A percentile compares a stretch with the other conserved stretches of the same genome.
Conservation (phyloP, 306 rosid genomes). For the Fragaria ananassa region DNA sequence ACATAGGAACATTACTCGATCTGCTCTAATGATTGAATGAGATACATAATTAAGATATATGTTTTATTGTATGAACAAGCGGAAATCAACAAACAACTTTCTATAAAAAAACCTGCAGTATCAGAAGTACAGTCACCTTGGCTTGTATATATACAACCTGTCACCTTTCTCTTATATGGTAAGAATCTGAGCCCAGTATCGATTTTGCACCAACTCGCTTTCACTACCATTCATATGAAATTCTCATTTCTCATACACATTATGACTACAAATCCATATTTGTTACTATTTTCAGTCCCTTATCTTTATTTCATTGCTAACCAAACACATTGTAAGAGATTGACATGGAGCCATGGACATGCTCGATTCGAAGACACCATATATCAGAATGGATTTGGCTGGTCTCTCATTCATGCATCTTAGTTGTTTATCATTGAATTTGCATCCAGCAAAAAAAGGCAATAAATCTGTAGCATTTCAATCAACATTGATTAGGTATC, state of each 20-base stretch:
- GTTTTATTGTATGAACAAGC: neutral
- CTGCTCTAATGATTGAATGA: neutral
- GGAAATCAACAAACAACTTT: neutral
- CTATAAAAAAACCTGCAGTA: neutral
- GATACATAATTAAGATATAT: neutral
- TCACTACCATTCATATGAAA: neutral
- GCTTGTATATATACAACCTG: too few species aligned
- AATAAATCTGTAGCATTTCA: neutral
- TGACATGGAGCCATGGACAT: neutral
- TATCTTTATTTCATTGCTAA: neutral
- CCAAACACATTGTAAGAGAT: neutral
- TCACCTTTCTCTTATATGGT: too few species aligned
- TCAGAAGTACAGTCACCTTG: too few species aligned
- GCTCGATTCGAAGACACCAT: neutral
- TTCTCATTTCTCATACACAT: neutral
- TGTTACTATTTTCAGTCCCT: neutral
- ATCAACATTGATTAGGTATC: neutral
- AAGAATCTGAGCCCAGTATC: neutral
- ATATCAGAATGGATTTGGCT: neutral
- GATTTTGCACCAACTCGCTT: neutral
- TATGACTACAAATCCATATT: neutral
- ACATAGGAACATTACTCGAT: neutral
- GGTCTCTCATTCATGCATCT: neutral
- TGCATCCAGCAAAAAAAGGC: neutral
- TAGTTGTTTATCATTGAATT: neutral